Evolutionary conservation across 2,329 filamentous ascomycete genomes (phyloP).

Genomic region (Sporothrix dimorphospora): DNA sequence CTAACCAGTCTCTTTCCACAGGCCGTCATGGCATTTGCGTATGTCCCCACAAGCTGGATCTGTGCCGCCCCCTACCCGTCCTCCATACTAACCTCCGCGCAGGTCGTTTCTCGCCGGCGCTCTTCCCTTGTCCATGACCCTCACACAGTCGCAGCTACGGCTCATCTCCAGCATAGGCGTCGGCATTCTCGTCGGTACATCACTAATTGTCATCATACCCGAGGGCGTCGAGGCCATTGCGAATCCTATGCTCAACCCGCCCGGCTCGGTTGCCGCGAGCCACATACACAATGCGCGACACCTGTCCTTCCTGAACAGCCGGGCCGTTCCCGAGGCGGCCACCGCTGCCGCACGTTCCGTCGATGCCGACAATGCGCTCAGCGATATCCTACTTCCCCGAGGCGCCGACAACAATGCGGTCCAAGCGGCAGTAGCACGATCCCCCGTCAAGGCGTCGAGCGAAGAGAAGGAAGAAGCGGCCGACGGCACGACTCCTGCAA

Average conservation of each 20-base stretch:
- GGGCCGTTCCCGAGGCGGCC: neutral
- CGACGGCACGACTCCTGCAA: neutral
- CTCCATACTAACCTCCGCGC: slow-evolving; percentile 29
- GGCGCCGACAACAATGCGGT: neutral
- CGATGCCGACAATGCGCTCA: neutral
- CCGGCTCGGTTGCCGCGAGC: neutral
- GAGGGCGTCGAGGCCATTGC: slow-evolving; percentile 93
- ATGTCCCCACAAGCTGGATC: slow-evolving; percentile 39
- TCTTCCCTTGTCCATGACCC: slow-evolving; percentile 82
- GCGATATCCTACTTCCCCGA: neutral
- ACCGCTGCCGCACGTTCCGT: neutral
- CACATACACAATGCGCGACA: slow-evolving; percentile 16
- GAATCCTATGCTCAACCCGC: slow-evolving; percentile 46
- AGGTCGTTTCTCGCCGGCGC: slow-evolving; percentile 94
- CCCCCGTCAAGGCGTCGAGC: neutral
- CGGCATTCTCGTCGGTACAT: slow-evolving; percentile 91
- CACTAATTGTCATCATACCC: slow-evolving; percentile 94
- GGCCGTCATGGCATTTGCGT: slow-evolving; percentile 64
- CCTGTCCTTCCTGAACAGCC: neutral
- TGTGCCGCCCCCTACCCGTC: neutral
- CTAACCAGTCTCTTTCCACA: slow-evolving; percentile 38
- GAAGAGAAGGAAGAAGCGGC: neutral
- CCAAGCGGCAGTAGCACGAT: neutral
- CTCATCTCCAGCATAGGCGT: slow-evolving; percentile 91
- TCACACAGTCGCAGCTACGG: slow-evolving; percentile 84